A percentile compares a stretch with the other conserved stretches of the same genome.
Evolutionary conservation across 345 rosid species (phyloP).

Genomic region (Brassica cretica): DNA sequence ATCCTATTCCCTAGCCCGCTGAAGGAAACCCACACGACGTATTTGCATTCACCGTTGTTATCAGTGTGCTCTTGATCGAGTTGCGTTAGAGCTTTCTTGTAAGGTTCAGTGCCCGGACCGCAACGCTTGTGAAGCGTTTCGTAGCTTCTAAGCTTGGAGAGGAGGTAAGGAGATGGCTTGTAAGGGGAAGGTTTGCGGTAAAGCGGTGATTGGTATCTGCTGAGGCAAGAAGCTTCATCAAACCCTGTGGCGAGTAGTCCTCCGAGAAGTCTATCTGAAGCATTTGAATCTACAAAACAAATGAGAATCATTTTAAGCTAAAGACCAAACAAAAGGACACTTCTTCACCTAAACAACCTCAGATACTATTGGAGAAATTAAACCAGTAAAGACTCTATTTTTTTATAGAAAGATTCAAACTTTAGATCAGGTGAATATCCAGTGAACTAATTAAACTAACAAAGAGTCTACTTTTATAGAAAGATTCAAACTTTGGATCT

Average conservation of each 20-base stretch:
- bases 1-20: slow-evolving; percentile 52
- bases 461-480: slow-evolving; percentile 3
- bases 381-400: neutral
- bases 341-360: slow-evolving; percentile 11
- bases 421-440: neutral
- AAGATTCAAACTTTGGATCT: slow-evolving; percentile 7
- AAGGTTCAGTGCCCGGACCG: slow-evolving; percentile 42
- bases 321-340: slow-evolving; percentile 10
- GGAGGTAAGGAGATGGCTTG: slow-evolving; percentile 42
- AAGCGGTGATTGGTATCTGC: slow-evolving; percentile 37
- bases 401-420: slow-evolving; percentile 2
- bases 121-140: slow-evolving; percentile 44
- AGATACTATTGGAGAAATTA: neutral
- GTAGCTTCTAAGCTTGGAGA: slow-evolving; percentile 45
- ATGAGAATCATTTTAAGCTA: neutral
- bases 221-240: slow-evolving; percentile 39
- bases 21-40: slow-evolving; percentile 43
- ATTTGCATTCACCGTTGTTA: slow-evolving; percentile 33
- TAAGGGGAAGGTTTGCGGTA: slow-evolving; percentile 45
- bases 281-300: slow-evolving; percentile 26
- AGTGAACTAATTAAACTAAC: neutral
- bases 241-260: slow-evolving; percentile 44
- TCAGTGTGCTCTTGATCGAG: slow-evolving; percentile 37
- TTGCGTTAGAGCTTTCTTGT: slow-evolving; percentile 32
- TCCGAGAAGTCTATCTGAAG: slow-evolving; percentile 36